phyloP scores from a whole-genome alignment of 2,329 filamentous ascomycete genomes.

The Zopfia rhizophila region DNA sequence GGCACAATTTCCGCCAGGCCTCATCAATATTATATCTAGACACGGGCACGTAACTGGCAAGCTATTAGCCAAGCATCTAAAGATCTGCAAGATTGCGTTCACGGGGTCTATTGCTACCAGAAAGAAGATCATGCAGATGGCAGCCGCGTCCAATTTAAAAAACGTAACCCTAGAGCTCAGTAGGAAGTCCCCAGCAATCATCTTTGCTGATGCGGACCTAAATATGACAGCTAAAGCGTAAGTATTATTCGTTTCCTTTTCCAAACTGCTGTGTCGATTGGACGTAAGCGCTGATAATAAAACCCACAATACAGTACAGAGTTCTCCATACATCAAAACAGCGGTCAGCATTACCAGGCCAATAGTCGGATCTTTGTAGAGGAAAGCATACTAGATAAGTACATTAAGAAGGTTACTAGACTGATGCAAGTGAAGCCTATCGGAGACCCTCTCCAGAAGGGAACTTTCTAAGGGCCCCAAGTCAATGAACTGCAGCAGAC shows the following conservation, averaged over 20 bases:
- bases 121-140: conserved; percentile 76
- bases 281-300: too few relatives aligned
- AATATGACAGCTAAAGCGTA: conserved; percentile 33
- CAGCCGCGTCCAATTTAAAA: conserved; percentile 81
- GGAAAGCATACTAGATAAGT: too few relatives aligned
- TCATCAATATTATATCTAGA: conserved; percentile 83
- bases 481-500: too few relatives aligned
- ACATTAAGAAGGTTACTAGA: too few relatives aligned
- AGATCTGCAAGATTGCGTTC: conserved; percentile 84
- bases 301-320: too few relatives aligned
- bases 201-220: conserved; percentile 56
- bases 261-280: too few relatives aligned
- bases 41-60: conserved; percentile 81
- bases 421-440: too few relatives aligned
- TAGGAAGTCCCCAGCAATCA: conserved; percentile 55
- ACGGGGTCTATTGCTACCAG: conserved; percentile 86
- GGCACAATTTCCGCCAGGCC: conserved; percentile 81
- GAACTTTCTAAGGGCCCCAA: too few relatives aligned
- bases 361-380: too few relatives aligned
- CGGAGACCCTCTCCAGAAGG: too few relatives aligned
- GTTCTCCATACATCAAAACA: too few relatives aligned
- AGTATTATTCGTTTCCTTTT: conserved; percentile 2
- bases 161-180: conserved; percentile 67
- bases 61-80: conserved; percentile 77
- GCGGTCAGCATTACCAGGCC: too few relatives aligned